phyloP scores from a whole-genome alignment of 106 monocot genomes.

The Phalaenopsis aphrodite region DNA sequence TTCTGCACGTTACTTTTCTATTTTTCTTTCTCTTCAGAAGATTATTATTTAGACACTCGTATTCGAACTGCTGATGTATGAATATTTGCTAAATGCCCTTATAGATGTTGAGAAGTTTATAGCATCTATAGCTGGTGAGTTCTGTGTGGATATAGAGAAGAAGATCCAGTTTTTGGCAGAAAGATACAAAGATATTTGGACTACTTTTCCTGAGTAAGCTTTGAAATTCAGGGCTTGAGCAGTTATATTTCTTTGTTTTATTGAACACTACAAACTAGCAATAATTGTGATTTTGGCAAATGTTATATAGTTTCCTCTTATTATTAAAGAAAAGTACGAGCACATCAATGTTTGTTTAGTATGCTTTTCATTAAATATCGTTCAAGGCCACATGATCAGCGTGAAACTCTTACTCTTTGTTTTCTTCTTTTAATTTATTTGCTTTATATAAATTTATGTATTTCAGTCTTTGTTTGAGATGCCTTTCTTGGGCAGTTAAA shows the following conservation, averaged over 20 bases:
- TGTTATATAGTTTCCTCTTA: neutral
- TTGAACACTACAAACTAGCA: neutral
- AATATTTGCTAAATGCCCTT: neutral
- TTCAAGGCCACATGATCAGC: neutral
- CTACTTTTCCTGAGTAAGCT: constrained; percentile 12
- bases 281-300: neutral
- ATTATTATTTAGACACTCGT: neutral
- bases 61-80: neutral
- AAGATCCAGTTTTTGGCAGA: constrained; percentile 52
- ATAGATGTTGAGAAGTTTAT: constrained; percentile 33
- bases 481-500: too few relatives aligned
- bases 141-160: constrained; percentile 52
- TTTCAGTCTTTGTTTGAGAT: neutral
- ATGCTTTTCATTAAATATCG: neutral
- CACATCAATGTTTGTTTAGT: neutral
- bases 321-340: neutral
- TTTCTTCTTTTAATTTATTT: neutral
- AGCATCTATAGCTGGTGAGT: constrained; percentile 32
- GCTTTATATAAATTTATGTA: neutral
- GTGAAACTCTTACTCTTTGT: neutral
- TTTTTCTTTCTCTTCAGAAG: neutral
- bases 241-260: neutral
- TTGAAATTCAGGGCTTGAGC: neutral
- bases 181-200: constrained; percentile 68
- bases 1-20: neutral